These are phyloP conservation scores for Leucaena leucocephala DNA, from an alignment of 306 rosid genomes.

Conservation along the genomic window DNA sequence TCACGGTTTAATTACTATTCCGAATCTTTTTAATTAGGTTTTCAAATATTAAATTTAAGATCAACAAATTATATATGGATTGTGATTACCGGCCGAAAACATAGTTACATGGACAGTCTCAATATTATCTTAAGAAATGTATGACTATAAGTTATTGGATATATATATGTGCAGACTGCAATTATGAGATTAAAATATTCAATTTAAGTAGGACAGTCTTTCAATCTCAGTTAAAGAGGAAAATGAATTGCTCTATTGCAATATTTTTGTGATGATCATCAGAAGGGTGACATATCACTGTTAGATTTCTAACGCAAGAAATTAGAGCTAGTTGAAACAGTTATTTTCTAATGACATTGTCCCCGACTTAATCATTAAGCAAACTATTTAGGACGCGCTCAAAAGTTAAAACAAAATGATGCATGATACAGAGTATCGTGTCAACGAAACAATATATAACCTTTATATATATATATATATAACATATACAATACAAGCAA, in stretches of 20 bases:
- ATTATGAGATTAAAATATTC: too few relatives aligned
- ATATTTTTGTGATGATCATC: neutral
- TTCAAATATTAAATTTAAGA: neutral
- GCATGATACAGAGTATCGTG: neutral
- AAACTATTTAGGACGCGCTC: neutral
- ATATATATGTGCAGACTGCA: too few relatives aligned
- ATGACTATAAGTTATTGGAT: neutral
- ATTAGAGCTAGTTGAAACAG: slow-evolving; percentile 27
- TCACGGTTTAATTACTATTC: slow-evolving; percentile 1
- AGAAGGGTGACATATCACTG: slow-evolving; percentile 24
- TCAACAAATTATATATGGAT: neutral
- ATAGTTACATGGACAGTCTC: neutral
- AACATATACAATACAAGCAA: neutral
- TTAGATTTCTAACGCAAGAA: neutral
- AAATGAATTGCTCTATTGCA: neutral
- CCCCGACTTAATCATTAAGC: slow-evolving; percentile 17
- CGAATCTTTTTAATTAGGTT: slow-evolving; percentile 3
- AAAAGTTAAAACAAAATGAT: neutral
- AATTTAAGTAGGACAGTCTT: neutral
- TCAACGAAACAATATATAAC: neutral
- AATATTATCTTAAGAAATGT: neutral
- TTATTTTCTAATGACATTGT: slow-evolving; percentile 10
- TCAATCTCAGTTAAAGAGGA: neutral
- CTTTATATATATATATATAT: too few relatives aligned
- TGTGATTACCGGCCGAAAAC: neutral